Evolutionary conservation across 2,329 filamentous ascomycete genomes (phyloP).

Genomic region (Apiospora saccharicola): DNA sequence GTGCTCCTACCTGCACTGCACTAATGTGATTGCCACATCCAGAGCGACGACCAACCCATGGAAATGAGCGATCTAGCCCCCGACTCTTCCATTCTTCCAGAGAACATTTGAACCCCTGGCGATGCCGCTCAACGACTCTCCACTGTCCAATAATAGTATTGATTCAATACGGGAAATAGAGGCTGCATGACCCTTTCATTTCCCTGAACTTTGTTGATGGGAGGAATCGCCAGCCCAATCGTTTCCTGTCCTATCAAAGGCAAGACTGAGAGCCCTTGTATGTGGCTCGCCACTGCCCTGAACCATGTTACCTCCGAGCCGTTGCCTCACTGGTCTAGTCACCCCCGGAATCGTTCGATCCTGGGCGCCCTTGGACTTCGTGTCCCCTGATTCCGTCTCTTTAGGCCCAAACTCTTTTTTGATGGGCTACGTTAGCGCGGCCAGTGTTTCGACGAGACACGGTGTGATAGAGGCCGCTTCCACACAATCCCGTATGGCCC

Average conservation of each 20-base stretch:
- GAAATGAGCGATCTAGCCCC: no score
- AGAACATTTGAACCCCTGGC: not conserved
- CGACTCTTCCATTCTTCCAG: not conserved
- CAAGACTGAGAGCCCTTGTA: not conserved
- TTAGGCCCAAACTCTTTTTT: not conserved
- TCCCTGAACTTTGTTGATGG: slow-evolving; percentile 1
- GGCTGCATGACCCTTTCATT: not conserved
- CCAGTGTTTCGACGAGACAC: not conserved
- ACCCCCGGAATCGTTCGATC: not conserved
- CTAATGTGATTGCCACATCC: not conserved
- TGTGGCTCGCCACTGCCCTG: slow-evolving; percentile 5
- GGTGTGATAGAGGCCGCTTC: not conserved
- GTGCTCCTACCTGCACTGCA: not conserved
- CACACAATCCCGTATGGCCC: not conserved
- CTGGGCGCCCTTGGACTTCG: not conserved
- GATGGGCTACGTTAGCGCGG: slow-evolving; percentile 8
- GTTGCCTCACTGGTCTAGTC: not conserved
- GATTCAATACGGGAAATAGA: not conserved
- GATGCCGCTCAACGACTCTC: not conserved
- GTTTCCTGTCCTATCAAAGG: not conserved
- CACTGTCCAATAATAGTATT: not conserved
- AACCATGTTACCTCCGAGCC: not conserved
- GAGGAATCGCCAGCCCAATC: not conserved
- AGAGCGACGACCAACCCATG: not conserved
- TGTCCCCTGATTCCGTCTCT: slow-evolving; percentile 3